These are phyloP conservation scores for Cladosporium oxysporum DNA, from an alignment of 2,329 filamentous ascomycete genomes.

Conservation along the genomic window DNA sequence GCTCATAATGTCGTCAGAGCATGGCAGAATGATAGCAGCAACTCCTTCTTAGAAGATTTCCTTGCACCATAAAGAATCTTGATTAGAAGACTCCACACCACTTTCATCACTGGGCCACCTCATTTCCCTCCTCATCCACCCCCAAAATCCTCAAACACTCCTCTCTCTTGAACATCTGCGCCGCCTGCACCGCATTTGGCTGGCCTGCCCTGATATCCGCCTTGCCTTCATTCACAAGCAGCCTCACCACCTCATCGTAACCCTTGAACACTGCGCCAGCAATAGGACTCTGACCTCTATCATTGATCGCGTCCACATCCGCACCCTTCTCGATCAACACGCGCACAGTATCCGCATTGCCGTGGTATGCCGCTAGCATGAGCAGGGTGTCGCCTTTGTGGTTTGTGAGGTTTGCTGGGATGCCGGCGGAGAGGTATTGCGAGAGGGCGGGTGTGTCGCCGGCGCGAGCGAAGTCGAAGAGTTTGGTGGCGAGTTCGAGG, in stretches of 20 bases:
- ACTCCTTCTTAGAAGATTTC: neutral
- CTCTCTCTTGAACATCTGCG: slow-evolving; percentile 49
- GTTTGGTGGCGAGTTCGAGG: slow-evolving; percentile 63
- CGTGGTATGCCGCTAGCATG: slow-evolving; percentile 73
- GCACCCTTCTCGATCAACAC: slow-evolving; percentile 64
- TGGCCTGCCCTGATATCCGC: slow-evolving; percentile 46
- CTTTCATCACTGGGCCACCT: neutral
- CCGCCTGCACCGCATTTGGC: slow-evolving; percentile 50
- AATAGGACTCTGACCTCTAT: slow-evolving; percentile 66
- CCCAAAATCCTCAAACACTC: slow-evolving; percentile 39
- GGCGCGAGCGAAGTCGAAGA: slow-evolving; percentile 66
- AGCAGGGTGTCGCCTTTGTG: slow-evolving; percentile 72
- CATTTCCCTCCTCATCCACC: slow-evolving; percentile 29
- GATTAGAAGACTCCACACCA: too few species aligned
- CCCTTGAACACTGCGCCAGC: slow-evolving; percentile 74
- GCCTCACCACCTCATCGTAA: slow-evolving; percentile 64
- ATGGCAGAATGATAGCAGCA: neutral
- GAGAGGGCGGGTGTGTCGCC: slow-evolving; percentile 61
- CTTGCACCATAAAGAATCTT: neutral
- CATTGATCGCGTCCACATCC: slow-evolving; percentile 69
- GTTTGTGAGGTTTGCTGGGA: slow-evolving; percentile 71
- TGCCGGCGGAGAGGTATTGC: slow-evolving; percentile 64
- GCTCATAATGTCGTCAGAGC: neutral
- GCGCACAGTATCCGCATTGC: slow-evolving; percentile 61
- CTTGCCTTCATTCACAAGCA: slow-evolving; percentile 43